These are phyloP conservation scores for Letharia columbiana DNA, from an alignment of 495 filamentous ascomycete species.

Conservation along the genomic window DNA sequence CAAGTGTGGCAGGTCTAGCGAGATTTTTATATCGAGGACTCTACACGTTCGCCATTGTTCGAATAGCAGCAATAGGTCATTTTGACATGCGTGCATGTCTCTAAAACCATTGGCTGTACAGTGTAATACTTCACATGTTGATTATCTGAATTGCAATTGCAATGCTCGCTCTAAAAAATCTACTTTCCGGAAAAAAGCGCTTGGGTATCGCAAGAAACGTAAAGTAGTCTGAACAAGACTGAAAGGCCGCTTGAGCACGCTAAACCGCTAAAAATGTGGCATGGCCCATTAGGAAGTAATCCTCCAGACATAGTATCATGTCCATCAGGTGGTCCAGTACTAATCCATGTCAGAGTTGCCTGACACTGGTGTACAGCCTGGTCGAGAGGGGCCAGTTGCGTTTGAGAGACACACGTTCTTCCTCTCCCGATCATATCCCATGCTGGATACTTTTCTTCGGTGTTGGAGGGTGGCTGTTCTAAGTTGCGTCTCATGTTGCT, in stretches of 20 bases:
- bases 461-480: not conserved
- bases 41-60: not conserved
- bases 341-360: not conserved
- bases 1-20: not conserved
- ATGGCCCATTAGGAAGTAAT: not conserved
- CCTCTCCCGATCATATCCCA: not conserved
- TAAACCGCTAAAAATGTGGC: not conserved
- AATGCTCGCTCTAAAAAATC: conserved; percentile 2
- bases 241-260: not conserved
- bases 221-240: not conserved
- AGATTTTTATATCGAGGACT: conserved; percentile 9
- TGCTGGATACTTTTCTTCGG: not conserved
- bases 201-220: conserved; percentile 15
- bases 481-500: not conserved
- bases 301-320: not conserved
- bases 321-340: not conserved
- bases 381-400: not conserved
- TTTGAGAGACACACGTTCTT: not conserved
- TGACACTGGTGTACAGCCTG: not conserved
- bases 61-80: not conserved
- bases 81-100: not conserved
- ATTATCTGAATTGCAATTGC: not conserved
- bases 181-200: not conserved
- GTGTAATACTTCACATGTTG: not conserved
- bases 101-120: not conserved